Conservation (phyloP, 768 basidiomycete genomes). For the button mushroom (Agaricus bisporus) region DNA sequence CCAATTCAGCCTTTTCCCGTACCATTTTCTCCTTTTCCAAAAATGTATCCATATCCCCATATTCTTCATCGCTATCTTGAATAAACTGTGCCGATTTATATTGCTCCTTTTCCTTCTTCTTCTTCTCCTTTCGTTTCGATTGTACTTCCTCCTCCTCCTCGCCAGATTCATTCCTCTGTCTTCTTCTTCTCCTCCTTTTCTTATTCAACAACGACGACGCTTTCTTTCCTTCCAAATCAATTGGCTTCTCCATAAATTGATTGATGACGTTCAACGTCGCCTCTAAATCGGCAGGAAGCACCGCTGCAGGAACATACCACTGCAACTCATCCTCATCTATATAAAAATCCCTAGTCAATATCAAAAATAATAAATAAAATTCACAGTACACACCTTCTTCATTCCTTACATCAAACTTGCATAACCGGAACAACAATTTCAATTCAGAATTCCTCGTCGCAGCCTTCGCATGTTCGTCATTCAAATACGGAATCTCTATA, state of each 20-base stretch:
- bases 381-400: slow-evolving; percentile 49
- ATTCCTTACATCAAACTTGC: slow-evolving; percentile 54
- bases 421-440: slow-evolving; percentile 79
- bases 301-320: slow-evolving; percentile 79
- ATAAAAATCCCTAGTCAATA: background rate
- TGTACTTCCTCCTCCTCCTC: slow-evolving; percentile 34
- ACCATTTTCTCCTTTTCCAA: slow-evolving; percentile 65
- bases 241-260: slow-evolving; percentile 76
- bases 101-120: slow-evolving; percentile 48
- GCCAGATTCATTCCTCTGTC: slow-evolving; percentile 41
- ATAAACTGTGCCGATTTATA: slow-evolving; percentile 92
- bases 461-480: slow-evolving; percentile 69
- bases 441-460: slow-evolving; percentile 73
- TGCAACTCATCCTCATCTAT: slow-evolving; percentile 70
- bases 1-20: slow-evolving; percentile 46
- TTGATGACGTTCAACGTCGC: slow-evolving; percentile 69
- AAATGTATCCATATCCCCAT: slow-evolving; percentile 77
- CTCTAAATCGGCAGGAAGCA: slow-evolving; percentile 62
- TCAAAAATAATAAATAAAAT: no score
- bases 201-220: slow-evolving; percentile 55
- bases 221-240: slow-evolving; percentile 76
- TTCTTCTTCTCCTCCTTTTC: slow-evolving; percentile 49
- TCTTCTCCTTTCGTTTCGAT: slow-evolving; percentile 60
- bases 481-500: slow-evolving; percentile 70
- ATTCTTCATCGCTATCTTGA: slow-evolving; percentile 84